Conservation (phyloP, 768 basidiomycete species). For the Hysterangium stoloniferum region DNA sequence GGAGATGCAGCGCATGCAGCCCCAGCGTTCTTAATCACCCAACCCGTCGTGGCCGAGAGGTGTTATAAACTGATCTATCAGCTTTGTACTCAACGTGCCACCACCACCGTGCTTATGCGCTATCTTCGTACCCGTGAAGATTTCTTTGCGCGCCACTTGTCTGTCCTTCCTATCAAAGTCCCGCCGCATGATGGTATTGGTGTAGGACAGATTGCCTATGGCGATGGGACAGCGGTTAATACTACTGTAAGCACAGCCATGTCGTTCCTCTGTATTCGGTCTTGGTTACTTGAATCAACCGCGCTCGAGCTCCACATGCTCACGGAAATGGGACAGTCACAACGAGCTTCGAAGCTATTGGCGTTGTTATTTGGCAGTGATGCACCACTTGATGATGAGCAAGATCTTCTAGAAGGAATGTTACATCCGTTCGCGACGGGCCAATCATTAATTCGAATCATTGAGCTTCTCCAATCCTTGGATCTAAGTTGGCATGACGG, state of each 20-base stretch:
- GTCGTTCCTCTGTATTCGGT: slow-evolving; percentile 75
- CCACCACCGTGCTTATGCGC: slow-evolving; percentile 72
- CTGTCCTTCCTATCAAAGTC: slow-evolving; percentile 58
- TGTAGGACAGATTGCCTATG: slow-evolving; percentile 55
- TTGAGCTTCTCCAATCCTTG: slow-evolving; percentile 82
- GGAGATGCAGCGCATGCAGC: slow-evolving; percentile 25
- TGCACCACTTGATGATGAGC: slow-evolving; percentile 32
- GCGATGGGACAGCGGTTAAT: slow-evolving; percentile 59
- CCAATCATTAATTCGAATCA: slow-evolving; percentile 77
- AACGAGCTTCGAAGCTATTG: slow-evolving; percentile 65
- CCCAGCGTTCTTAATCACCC: slow-evolving; percentile 47
- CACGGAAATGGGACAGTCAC: slow-evolving; percentile 68
- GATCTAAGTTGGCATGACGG: slow-evolving; percentile 86
- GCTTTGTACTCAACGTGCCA: slow-evolving; percentile 79
- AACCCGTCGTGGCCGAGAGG: slow-evolving; percentile 78
- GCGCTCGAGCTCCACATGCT: slow-evolving; percentile 86
- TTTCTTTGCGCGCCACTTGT: slow-evolving; percentile 84
- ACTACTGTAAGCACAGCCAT: slow-evolving; percentile 63
- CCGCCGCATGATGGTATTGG: slow-evolving; percentile 44
- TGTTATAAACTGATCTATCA: slow-evolving; percentile 80
- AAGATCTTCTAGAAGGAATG: slow-evolving; percentile 39
- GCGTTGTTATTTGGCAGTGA: slow-evolving; percentile 65
- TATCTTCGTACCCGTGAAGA: slow-evolving; percentile 85
- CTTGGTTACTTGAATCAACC: slow-evolving; percentile 76
- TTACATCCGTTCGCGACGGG: slow-evolving; percentile 65